Evolutionary conservation across 805 yeast species (phyloP).

Genomic region (Saccharomycopsis capsularis): DNA sequence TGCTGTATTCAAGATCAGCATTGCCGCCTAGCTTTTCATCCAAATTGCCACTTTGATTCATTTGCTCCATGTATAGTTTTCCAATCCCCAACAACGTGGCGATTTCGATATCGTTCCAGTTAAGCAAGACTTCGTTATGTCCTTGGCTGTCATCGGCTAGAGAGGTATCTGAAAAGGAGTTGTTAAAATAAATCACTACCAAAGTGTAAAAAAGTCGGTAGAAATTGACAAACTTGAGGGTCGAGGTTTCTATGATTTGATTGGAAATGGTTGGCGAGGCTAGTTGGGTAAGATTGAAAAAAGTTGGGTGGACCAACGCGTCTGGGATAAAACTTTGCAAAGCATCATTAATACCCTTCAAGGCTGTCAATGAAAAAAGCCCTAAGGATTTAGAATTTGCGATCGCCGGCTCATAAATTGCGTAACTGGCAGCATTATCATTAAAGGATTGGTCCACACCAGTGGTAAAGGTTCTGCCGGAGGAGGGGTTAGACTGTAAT

Average conservation of each 20-base stretch:
- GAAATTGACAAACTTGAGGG: conserved; percentile 39
- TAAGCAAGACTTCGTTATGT: conserved; percentile 30
- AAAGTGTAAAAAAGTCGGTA: conserved; percentile 33
- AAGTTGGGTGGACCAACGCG: conserved; percentile 55
- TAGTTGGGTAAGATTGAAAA: conserved; percentile 45
- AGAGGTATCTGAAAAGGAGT: conserved; percentile 14
- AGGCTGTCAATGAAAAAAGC: not conserved
- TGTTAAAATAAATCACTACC: conserved; percentile 30
- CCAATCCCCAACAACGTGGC: conserved; percentile 70
- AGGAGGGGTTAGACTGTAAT: too few species aligned
- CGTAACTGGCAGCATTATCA: conserved; percentile 34
- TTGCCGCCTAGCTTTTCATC: too few species aligned
- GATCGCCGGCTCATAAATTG: conserved; percentile 54
- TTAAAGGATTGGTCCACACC: too few species aligned
- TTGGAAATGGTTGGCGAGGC: conserved; percentile 58
- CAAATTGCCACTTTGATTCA: too few species aligned
- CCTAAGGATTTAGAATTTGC: not conserved
- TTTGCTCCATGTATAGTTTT: conserved; percentile 6
- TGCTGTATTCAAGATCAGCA: too few species aligned
- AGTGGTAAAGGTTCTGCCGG: not conserved
- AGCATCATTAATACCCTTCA: conserved; percentile 34
- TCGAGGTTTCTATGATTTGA: conserved; percentile 45
- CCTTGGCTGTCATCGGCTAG: too few species aligned
- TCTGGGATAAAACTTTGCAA: conserved; percentile 50
- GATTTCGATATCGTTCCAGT: conserved; percentile 54